A percentile compares a stretch with the other conserved stretches of the same genome.
Conservation (phyloP, 257 asterid genomes). For the Coffea canephora region DNA sequence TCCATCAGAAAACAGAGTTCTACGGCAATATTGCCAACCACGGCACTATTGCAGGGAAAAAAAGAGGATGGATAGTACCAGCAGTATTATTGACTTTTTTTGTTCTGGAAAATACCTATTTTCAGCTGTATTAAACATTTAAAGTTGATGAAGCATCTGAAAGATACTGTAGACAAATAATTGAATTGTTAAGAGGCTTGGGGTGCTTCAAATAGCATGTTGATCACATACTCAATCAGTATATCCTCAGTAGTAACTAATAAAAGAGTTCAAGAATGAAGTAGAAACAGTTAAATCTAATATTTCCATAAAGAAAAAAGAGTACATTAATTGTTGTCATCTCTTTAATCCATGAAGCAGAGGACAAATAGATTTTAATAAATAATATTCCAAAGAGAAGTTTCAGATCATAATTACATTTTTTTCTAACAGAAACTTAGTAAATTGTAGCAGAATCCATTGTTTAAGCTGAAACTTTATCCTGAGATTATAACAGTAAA, state of each 20-base stretch:
- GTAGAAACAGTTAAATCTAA: not conserved
- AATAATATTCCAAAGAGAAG: not conserved
- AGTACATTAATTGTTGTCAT: not conserved
- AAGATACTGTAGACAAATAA: not conserved
- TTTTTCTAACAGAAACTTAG: no score
- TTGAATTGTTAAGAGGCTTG: not conserved
- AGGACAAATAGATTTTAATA: no score
- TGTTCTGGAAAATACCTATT: not conserved
- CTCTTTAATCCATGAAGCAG: not conserved
- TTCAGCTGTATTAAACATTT: not conserved
- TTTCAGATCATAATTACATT: no score
- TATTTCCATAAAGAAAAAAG: no score
- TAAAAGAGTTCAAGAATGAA: not conserved
- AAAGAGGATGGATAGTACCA: not conserved
- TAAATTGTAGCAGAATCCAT: no score
- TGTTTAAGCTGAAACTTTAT: no score
- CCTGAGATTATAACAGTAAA: no score
- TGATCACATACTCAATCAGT: not conserved
- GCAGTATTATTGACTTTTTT: not conserved
- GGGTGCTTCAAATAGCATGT: not conserved
- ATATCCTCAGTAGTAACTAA: not conserved
- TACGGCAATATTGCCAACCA: no score
- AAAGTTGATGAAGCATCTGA: not conserved
- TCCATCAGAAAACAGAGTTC: no score
- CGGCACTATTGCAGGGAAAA: no score